Evolutionary conservation across 2,329 filamentous ascomycete species (phyloP).

Genomic region (Fusarium sororula): DNA sequence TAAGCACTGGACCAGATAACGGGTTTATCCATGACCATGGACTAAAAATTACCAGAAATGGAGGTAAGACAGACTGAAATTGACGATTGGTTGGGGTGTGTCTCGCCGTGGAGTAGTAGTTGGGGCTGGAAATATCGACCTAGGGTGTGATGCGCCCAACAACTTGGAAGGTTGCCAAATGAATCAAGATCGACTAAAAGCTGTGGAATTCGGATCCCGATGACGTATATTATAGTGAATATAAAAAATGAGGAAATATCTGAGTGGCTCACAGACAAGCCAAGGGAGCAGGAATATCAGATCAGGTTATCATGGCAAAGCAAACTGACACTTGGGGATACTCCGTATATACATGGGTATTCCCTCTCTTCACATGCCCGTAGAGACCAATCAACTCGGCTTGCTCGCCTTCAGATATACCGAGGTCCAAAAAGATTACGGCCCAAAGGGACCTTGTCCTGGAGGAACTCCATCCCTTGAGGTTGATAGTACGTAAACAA

Average conservation of each 20-base stretch:
- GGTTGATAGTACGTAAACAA: conserved; percentile 9
- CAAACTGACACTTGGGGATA: neutral
- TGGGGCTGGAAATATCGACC: neutral
- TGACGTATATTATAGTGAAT: neutral
- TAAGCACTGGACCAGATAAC: neutral
- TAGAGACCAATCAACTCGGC: neutral
- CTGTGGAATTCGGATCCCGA: neutral
- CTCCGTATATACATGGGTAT: neutral
- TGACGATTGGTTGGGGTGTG: neutral
- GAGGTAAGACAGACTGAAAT: neutral
- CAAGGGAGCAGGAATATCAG: neutral
- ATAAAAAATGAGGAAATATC: neutral
- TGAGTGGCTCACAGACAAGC: neutral
- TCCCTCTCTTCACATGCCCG: neutral
- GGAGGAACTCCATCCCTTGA: conserved; percentile 2
- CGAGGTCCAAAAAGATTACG: conserved; percentile 3
- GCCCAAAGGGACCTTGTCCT: conserved; percentile 5
- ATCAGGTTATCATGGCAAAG: neutral
- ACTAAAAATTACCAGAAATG: neutral
- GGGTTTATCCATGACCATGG: neutral
- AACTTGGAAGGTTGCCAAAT: neutral
- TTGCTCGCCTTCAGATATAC: neutral
- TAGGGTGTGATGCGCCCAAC: neutral
- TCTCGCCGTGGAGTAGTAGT: neutral
- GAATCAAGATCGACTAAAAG: neutral